A percentile compares a stretch with the other conserved stretches of the same genome.
Conservation (phyloP, 2,329 filamentous ascomycete genomes). For the Pseudogymnoascus sp. region DNA sequence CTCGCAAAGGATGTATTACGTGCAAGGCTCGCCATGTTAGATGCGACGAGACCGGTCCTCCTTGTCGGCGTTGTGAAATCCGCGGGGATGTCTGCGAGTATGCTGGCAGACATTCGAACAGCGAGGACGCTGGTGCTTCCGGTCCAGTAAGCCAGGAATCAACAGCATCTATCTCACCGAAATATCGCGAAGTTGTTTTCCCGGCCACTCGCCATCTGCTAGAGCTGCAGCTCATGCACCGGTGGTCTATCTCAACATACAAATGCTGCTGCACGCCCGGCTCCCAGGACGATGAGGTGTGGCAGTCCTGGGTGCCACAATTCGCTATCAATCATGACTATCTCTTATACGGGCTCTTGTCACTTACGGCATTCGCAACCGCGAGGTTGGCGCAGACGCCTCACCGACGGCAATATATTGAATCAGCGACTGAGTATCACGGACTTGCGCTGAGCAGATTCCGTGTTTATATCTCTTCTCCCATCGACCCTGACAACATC, state of each 20-base stretch:
- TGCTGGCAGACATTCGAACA: neutral
- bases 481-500: constrained; percentile 7
- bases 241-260: constrained; percentile 17
- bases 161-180: neutral
- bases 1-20: neutral
- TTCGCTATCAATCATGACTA: constrained; percentile 13
- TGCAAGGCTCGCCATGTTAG: constrained; percentile 27
- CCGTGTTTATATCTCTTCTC: constrained; percentile 9
- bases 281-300: constrained; percentile 12
- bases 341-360: constrained; percentile 14
- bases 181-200: neutral
- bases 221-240: constrained; percentile 21
- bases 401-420: constrained; percentile 10
- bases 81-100: constrained; percentile 6
- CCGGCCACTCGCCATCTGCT: constrained; percentile 11
- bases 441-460: constrained; percentile 11
- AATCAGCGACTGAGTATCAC: constrained; percentile 14
- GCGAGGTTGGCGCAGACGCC: constrained; percentile 4
- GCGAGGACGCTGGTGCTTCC: neutral
- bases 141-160: neutral
- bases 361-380: constrained; percentile 15
- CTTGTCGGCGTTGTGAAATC: constrained; percentile 24
- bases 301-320: constrained; percentile 13
- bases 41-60: constrained; percentile 26
- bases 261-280: constrained; percentile 14